These are phyloP conservation scores for Teratosphaeria viscida DNA, from an alignment of 2,329 filamentous ascomycete genomes.

Conservation along the genomic window DNA sequence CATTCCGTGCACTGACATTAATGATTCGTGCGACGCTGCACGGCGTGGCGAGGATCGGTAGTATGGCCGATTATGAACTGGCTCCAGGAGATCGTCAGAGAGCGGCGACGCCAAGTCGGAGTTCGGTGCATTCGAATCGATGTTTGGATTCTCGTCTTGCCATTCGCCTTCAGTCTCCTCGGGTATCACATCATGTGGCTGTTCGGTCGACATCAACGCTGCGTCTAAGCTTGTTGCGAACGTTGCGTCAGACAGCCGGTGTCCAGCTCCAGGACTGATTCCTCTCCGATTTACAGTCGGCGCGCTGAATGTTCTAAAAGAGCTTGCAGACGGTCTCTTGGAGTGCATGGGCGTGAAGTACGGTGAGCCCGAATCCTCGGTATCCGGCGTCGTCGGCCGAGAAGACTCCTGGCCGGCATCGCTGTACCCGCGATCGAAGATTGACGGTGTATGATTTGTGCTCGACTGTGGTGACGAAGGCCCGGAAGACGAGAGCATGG, in stretches of 20 bases:
- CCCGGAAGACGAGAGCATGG: slow-evolving; percentile 56
- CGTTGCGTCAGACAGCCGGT: slow-evolving; percentile 20
- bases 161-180: slow-evolving; percentile 22
- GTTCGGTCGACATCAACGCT: slow-evolving; percentile 10
- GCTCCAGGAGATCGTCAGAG: slow-evolving; percentile 16
- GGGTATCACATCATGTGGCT: slow-evolving; percentile 16
- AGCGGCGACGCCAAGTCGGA: slow-evolving; percentile 12
- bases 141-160: slow-evolving; percentile 13
- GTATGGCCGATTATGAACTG: slow-evolving; percentile 26
- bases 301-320: slow-evolving; percentile 16
- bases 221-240: slow-evolving; percentile 23
- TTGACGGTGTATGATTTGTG: slow-evolving; percentile 53
- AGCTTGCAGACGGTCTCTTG: slow-evolving; percentile 45
- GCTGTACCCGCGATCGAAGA: slow-evolving; percentile 66
- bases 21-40: slow-evolving; percentile 71
- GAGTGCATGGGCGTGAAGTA: slow-evolving; percentile 51
- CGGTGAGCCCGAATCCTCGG: slow-evolving; percentile 48
- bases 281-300: slow-evolving; percentile 7
- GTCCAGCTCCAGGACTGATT: slow-evolving; percentile 8
- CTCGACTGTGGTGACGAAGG: slow-evolving; percentile 73
- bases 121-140: background rate
- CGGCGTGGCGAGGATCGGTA: slow-evolving; percentile 46
- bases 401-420: slow-evolving; percentile 53
- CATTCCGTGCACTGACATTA: slow-evolving; percentile 76
- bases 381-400: slow-evolving; percentile 71